Base-by-base conservation (phyloP, 306 rosid genomes). In the Vigna trinervia region DNA sequence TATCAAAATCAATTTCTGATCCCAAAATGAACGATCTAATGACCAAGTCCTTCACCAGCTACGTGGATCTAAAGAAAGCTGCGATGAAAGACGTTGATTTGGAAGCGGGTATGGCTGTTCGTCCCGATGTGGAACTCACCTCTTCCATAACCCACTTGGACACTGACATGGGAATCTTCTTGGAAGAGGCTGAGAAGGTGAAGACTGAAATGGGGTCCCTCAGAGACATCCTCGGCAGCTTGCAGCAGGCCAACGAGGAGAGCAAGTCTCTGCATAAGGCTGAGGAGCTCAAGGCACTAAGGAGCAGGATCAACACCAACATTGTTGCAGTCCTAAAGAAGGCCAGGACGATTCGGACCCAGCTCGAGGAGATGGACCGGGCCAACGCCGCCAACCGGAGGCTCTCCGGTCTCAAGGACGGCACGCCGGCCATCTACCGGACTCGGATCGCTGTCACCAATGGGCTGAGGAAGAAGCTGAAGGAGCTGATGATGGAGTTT, bases 401-500 rank as follows among this genome's bases (percentile, higher is more conserved):
- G 74, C 92, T 89, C 75, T 89, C 91, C 0, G 92, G 79, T 0
- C 83, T 85, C 7, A 90, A 88, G 78, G 91, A 87, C 2, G 92
- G 93, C 6, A 58, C 89, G 8, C 91, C 96, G 0, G 85, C 87
- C 0, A 87, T 91, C 47, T 89, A 91, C 84, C 56, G 98, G 45
- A 90, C 97, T 0, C 52, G 98, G 8, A 86, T 90, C 0, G 92
- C 97, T 0, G 98, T 91, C 8, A 90, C 96, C 4, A 88, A 84
- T 10, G 98, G 98, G 6, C 73, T 93, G 19, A 61, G 97, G 1
- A 87, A 83, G 94, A 88, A 90, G 82, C 88, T 91, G 5, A 89
- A 88, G 82, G 98, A 94, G 76, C 74, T 91, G 0, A 93, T 93
- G 98, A 88, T 91, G 96, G 97, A 93, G 59, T 93, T 93, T 48